Evolutionary conservation across 2,329 filamentous ascomycete species (phyloP).

Genomic region (Tolypocladium tropicale): DNA sequence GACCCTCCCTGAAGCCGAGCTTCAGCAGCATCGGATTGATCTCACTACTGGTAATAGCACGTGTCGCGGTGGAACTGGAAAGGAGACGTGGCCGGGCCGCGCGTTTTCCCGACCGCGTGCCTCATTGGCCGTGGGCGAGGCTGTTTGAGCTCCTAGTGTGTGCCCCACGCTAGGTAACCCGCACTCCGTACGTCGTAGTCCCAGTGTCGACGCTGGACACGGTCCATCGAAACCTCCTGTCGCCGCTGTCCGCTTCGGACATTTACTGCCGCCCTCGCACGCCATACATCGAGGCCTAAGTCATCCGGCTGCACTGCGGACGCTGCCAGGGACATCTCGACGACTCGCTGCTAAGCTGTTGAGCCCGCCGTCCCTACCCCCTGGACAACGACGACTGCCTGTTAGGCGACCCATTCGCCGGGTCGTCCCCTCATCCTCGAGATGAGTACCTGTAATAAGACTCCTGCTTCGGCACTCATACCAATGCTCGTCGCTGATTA

Average conservation of each 20-base stretch:
- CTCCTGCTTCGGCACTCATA: neutral
- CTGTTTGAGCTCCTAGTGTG: neutral
- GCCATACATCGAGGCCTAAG: neutral
- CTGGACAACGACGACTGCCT: neutral
- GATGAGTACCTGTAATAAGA: slow-evolving; percentile 29
- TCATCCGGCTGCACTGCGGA: neutral
- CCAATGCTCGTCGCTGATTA: neutral
- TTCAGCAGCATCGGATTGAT: too few relatives aligned
- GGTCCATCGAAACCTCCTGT: neutral
- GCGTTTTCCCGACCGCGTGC: neutral
- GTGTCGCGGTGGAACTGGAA: too few relatives aligned
- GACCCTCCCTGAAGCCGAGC: too few relatives aligned
- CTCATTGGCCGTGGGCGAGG: neutral
- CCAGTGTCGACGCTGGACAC: neutral
- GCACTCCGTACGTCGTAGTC: neutral
- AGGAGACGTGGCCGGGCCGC: neutral
- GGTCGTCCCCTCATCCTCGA: neutral
- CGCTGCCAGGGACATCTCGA: neutral
- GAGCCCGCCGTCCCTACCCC: neutral
- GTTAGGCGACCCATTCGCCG: neutral
- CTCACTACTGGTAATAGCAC: too few relatives aligned
- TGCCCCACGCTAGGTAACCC: neutral
- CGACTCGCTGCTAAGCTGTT: neutral
- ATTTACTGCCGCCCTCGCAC: neutral
- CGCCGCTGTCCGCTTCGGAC: neutral